phyloP scores from a whole-genome alignment of 805 yeast species.

The Cyberlindnera amylophila region DNA sequence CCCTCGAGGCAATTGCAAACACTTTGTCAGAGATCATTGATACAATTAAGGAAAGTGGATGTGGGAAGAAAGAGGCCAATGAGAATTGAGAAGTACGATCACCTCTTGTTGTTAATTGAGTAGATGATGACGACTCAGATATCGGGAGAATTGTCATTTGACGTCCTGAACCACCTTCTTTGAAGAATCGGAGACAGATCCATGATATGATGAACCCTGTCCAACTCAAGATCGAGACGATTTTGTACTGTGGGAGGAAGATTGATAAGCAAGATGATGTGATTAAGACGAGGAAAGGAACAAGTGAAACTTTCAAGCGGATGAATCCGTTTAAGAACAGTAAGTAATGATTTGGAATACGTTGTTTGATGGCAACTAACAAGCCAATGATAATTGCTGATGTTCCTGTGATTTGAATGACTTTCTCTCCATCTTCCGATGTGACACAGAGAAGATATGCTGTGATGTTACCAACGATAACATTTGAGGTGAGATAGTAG shows the following conservation, averaged over 20 bases:
- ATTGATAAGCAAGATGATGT: constrained; percentile 18
- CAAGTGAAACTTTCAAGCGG: constrained; percentile 30
- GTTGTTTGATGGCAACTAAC: constrained; percentile 51
- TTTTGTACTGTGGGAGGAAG: constrained; percentile 11
- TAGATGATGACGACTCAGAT: constrained; percentile 29
- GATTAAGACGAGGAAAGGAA: constrained; percentile 29
- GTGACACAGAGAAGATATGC: constrained; percentile 28
- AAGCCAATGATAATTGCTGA: constrained; percentile 37
- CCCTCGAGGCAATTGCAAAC: constrained; percentile 25
- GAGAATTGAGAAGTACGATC: constrained; percentile 27
- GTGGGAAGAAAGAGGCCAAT: constrained; percentile 39
- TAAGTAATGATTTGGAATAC: constrained; percentile 50
- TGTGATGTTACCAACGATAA: constrained; percentile 34
- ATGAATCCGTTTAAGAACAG: constrained; percentile 44
- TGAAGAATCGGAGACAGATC: constrained; percentile 37
- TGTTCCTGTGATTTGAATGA: constrained; percentile 18
- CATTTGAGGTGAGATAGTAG: constrained; percentile 36
- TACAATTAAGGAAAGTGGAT: constrained; percentile 33
- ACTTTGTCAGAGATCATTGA: constrained; percentile 19
- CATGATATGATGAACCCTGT: constrained; percentile 37
- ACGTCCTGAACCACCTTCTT: constrained; percentile 40
- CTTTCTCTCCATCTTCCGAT: constrained; percentile 5
- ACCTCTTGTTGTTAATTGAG: constrained; percentile 24
- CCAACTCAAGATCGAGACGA: constrained; percentile 12
- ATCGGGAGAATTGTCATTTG: constrained; percentile 40